Evolutionary conservation across 75 land plant genomes (phyloP).

Genomic region (Azolla pinnata): DNA sequence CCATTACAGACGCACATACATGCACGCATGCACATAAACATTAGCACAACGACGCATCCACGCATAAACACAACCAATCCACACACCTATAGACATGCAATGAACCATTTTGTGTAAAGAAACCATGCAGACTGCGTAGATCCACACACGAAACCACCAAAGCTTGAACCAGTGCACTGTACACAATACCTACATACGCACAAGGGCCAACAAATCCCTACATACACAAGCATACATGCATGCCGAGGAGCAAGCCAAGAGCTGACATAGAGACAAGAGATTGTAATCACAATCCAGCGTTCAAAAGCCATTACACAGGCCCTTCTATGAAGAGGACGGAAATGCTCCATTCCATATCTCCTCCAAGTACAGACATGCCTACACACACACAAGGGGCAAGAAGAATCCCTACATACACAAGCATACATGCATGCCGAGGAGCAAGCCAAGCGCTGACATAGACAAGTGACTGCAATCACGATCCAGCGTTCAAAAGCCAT

Average conservation of each 20-base stretch:
- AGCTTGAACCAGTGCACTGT: no score
- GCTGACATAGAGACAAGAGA: slow-evolving; percentile 40
- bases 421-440: slow-evolving; percentile 10
- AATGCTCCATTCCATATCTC: no score
- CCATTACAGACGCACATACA: background rate
- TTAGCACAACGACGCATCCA: background rate
- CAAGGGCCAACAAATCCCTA: no score
- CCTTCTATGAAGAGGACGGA: slow-evolving; percentile 34
- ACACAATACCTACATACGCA: no score
- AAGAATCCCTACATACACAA: no score
- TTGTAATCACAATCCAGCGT: slow-evolving; percentile 51
- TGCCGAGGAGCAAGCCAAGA: slow-evolving; percentile 26
- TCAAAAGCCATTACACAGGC: slow-evolving; percentile 47
- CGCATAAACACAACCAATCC: background rate
- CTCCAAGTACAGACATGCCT: no score
- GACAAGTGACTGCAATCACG: slow-evolving; percentile 51
- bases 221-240: background rate
- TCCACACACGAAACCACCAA: no score
- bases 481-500: slow-evolving; percentile 56
- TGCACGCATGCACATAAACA: background rate
- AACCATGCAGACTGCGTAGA: no score
- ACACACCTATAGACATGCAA: background rate
- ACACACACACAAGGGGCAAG: no score
- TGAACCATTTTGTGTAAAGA: no score
- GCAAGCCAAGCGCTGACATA: slow-evolving; percentile 30